phyloP scores from a whole-genome alignment of 208 protist genomes.

The Wallacemonas sp. region DNA sequence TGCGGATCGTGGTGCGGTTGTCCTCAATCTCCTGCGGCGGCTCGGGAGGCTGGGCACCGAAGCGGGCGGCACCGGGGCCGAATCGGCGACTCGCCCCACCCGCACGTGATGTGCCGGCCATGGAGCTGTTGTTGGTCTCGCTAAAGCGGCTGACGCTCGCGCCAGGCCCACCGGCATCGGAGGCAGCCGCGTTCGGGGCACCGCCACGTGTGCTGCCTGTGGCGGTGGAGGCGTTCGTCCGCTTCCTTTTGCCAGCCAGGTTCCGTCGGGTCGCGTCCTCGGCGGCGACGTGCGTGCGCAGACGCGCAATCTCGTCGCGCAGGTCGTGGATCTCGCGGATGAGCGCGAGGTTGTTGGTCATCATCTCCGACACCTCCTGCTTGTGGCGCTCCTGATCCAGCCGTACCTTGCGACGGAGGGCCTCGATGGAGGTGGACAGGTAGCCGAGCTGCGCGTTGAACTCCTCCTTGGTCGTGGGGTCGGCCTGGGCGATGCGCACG shows the following conservation, averaged over 20 bases:
- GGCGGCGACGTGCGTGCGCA: conserved; percentile 63
- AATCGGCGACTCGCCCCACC: conserved; percentile 2
- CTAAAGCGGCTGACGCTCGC: neutral
- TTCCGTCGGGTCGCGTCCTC: conserved; percentile 44
- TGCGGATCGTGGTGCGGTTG: conserved; percentile 80
- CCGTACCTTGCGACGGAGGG: conserved; percentile 90
- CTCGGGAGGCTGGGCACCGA: conserved; percentile 30
- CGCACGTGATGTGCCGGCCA: neutral
- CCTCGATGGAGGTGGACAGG: conserved; percentile 92
- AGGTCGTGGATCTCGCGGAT: conserved; percentile 96
- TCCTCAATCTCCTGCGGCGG: conserved; percentile 70
- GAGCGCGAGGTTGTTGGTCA: conserved; percentile 95
- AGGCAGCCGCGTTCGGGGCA: neutral
- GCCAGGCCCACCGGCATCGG: neutral
- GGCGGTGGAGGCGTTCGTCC: neutral
- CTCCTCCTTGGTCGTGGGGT: conserved; percentile 84
- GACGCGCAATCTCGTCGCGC: conserved; percentile 84
- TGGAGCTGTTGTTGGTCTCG: conserved; percentile 2
- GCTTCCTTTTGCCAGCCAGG: conserved; percentile 2
- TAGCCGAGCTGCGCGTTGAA: conserved; percentile 92
- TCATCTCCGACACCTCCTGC: conserved; percentile 90
- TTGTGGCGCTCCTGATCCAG: conserved; percentile 91
- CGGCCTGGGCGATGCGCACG: conserved; percentile 63
- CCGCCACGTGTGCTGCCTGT: conserved; percentile 1
- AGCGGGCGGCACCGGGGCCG: neutral